These are phyloP conservation scores for Coemansia sp. DNA, from an alignment of 192 early-diverging fungal genomes.

Conservation along the genomic window DNA sequence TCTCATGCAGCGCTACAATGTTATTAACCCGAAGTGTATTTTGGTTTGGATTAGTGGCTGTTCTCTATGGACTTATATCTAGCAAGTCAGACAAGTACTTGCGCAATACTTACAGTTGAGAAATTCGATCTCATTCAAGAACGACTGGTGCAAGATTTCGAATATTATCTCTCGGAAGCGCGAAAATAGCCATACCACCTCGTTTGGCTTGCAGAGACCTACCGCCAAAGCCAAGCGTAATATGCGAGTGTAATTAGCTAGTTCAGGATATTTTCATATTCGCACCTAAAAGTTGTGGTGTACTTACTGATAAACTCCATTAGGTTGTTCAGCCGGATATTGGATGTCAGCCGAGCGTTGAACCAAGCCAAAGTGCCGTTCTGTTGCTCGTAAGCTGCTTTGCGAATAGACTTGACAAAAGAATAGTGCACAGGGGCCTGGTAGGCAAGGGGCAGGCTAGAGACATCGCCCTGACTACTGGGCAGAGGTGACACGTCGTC, in stretches of 20 bases:
- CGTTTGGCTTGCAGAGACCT: conserved; percentile 33
- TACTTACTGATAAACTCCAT: conserved; percentile 28
- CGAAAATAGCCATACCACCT: conserved; percentile 42
- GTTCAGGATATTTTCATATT: background rate
- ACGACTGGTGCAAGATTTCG: conserved; percentile 25
- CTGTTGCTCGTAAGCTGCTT: conserved; percentile 14
- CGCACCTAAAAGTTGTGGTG: background rate
- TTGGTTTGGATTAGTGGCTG: background rate
- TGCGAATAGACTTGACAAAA: conserved; percentile 30
- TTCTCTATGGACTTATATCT: background rate
- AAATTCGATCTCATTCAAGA: conserved; percentile 26
- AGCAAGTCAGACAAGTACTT: background rate
- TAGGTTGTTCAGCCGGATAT: conserved; percentile 20
- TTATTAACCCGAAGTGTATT: no score
- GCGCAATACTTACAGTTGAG: conserved; percentile 43
- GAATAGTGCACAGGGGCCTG: conserved; percentile 19
- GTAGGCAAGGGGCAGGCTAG: conserved; percentile 27
- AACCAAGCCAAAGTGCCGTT: conserved; percentile 35
- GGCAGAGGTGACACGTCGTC: conserved; percentile 35
- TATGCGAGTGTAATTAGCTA: no score
- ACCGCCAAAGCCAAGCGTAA: background rate
- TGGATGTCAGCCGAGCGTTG: conserved; percentile 17
- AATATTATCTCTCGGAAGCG: conserved; percentile 39
- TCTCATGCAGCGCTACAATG: conserved; percentile 39
- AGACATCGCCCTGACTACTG: conserved; percentile 18